Base-by-base conservation (phyloP, 2,329 filamentous ascomycete species). In the Pseudodiploospora longispora region DNA sequence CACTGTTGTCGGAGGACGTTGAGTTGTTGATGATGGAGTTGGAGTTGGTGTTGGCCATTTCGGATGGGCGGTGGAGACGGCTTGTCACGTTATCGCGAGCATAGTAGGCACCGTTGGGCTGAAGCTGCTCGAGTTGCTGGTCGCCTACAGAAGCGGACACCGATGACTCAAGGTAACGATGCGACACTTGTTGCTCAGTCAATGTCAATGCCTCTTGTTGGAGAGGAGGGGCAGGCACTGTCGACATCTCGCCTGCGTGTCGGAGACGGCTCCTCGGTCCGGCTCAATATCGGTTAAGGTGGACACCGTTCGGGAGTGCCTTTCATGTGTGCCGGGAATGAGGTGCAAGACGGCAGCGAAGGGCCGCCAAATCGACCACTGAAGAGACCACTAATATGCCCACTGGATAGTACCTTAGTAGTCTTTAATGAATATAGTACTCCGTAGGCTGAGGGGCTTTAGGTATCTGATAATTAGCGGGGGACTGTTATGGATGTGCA, bases 1-100 rank as follows among this genome's bases (percentile, higher is more conserved):
- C 64, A 44, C 53, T 56, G 41, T 44, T 46, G 36, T 52, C 49
- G 27, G 42, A 60, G 40, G 54, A 48, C 48, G 52, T 55, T 47
- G 59, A 53, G 53, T 56, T 76, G 41, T 46, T 48, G 42, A 46
- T 40, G 40, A 45, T 54, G 50, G 50, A 40, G 46, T 42, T 44
- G 36, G 58, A 48, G 53, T 59, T 60, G 41, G 43, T 54, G 39
- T 41, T 38, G 30, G 38, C 31, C 47, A 47, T 49, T 48, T 36
- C 38, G 47, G 51, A 47, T 50, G 51, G 50, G 27, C 10, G 19
- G 36, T 38, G 12, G 36, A 38, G 27, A 29, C 51, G 49, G 42
- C 48, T 48, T 37, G 52, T 56, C 54, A 56, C 53, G 55, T 54
- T 50, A 42, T 55, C 53, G 48, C 42, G 35, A 43, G 51, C 37